Evolutionary conservation across 441 rosid species (phyloP).

Genomic region (Adansonia rubrostipa): DNA sequence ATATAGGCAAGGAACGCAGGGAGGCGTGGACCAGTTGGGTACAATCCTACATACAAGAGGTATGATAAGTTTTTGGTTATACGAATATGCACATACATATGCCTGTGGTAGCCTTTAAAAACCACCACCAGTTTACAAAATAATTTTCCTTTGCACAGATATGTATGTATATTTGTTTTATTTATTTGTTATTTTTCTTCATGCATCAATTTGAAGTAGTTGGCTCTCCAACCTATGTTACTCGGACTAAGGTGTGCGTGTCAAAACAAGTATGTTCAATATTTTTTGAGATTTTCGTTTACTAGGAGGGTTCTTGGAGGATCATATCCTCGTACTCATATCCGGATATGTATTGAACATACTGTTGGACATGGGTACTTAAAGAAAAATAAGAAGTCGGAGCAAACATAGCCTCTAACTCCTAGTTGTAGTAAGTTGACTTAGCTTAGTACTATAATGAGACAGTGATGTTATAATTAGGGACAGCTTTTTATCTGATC

Average conservation of each 20-base stretch:
- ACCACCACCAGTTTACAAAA: neutral
- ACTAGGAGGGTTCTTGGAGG: too few relatives aligned
- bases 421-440: neutral
- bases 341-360: too few relatives aligned
- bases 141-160: neutral
- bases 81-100: neutral
- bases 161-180: too few relatives aligned
- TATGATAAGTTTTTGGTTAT: slow-evolving; percentile 33
- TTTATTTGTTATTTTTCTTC: neutral
- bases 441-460: neutral
- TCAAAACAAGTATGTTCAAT: too few relatives aligned
- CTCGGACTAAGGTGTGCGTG: too few relatives aligned
- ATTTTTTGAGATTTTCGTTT: too few relatives aligned
- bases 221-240: neutral
- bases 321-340: too few relatives aligned
- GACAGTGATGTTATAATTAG: neutral
- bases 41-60: slow-evolving; percentile 84
- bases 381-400: too few relatives aligned
- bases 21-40: slow-evolving; percentile 96
- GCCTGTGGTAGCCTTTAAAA: neutral
- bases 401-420: neutral
- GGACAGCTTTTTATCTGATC: neutral
- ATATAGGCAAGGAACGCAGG: slow-evolving; percentile 93
- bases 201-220: neutral
- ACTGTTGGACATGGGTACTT: too few relatives aligned